These are phyloP conservation scores for Lizanozyma gosingica DNA, from an alignment of 1,139 yeast genomes.

Conservation along the genomic window DNA sequence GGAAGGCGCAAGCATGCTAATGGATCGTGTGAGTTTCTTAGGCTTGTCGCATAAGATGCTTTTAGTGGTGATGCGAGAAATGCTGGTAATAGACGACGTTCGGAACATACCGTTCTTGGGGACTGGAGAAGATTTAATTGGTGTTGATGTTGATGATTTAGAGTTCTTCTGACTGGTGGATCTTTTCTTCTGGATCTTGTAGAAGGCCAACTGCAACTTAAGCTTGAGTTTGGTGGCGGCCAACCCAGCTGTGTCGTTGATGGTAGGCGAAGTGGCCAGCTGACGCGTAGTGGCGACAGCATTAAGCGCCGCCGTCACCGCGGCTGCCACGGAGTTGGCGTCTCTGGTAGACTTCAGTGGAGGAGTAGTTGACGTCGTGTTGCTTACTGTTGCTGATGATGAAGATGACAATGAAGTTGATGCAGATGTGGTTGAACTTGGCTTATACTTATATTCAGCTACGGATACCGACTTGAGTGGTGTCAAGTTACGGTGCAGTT, in stretches of 20 bases:
- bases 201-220: conserved; percentile 70
- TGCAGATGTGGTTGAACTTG: not conserved
- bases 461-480: not conserved
- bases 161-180: not conserved
- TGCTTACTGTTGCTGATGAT: too few relatives aligned
- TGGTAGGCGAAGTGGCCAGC: not conserved
- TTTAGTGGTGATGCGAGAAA: not conserved
- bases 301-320: not conserved
- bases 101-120: too few relatives aligned
- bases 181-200: conserved; percentile 38
- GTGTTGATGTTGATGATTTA: too few relatives aligned
- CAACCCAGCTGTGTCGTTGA: not conserved
- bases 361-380: too few relatives aligned
- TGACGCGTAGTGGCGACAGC: not conserved
- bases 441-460: not conserved
- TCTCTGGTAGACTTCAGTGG: too few relatives aligned
- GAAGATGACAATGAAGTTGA: not conserved
- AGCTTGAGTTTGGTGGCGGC: conserved; percentile 60
- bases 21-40: not conserved
- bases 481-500: not conserved
- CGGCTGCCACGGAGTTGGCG: not conserved
- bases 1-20: not conserved
- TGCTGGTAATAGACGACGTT: not conserved
- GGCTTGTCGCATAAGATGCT: not conserved
- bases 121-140: not conserved